Base-by-base conservation (phyloP, 108 stramenopile species). In the Tribonema minus region DNA sequence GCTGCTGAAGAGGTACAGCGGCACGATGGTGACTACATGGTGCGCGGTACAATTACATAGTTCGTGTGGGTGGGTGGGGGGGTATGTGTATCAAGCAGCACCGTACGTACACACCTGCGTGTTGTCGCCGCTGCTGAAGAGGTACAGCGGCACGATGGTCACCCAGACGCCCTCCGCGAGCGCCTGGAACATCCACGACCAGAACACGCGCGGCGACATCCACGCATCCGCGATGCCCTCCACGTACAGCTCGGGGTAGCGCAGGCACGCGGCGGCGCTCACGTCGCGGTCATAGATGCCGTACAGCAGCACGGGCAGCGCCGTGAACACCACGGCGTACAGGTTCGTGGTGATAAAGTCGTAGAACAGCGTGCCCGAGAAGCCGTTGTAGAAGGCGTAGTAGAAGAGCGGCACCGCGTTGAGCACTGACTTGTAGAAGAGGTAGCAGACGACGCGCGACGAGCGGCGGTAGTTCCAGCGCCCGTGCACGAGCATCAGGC, bases 281-380 rank as follows among this genome's bases (percentile, higher is more conserved):
- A 97, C 72, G 85, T 95, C 95, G 12, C 93, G 86, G 76, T 99
- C 98, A 66, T 96, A 93, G 26, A 94, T 62, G 9, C 93, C 96
- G 46, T 91, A 76, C 38, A 93, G 75, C 15, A 96, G 34, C 62
- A 95, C 92, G 12, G 96, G 98, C 62, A 85, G 72, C 4, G 88
- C 92, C 1, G 90, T 86, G 61, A 92, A 90, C 76, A 98, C 92
- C 82, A 96, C 94, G 15, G 74, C 74, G 64, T 75, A 75, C 74
- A 75, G 29, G 40, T 75, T 75, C 25, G 64, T 41, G 15, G 74
- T 75, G 58, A 75, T 36, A 62, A 93, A 92, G 59, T 64, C 61
- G 29, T 85, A 73, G 72, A 85, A 87, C n/a, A 89, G 77, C 40
- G 78, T 72, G 30, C 46, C 68, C 67, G 80, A 77, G 81, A 76